Evolutionary conservation across 768 basidiomycete genomes (phyloP), one percentile per base, ranked within the genome.

Genomic region (Russula earlei): DNA sequence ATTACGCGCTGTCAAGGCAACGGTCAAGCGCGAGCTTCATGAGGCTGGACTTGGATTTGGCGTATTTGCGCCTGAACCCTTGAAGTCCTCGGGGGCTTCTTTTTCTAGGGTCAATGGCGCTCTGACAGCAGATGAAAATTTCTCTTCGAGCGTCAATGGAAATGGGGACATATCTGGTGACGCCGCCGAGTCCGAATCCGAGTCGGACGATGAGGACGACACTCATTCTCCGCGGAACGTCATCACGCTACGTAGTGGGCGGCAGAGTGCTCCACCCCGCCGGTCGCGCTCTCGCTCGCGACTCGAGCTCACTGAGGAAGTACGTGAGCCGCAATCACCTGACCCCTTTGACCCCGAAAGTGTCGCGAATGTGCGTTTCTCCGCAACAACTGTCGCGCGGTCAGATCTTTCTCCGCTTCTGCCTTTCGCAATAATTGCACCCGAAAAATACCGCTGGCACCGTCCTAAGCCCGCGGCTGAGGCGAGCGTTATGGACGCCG

Each of bases 361-460:
- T 61, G 71, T 90, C 22, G 85, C 87, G 19, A 85, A 83, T 63
- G 76, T 86, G 49, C 82, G 86, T 37, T 88, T 89, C 71, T 87
- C 85, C 10, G 87, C 87, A 8, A 76, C 80, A 52, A 72, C 78
- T 49, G 75, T 90, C 22, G 75, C 84, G 15, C 83, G 80, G 65
- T 72, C 72, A 10, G 80, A 83, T 64, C 70, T 90, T 47, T 72
- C 69, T 25, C 69, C 72, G 12, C 68, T 84, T 20, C 75, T 91
- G 60, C 89, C 89, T 5, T 91, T 91, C 65, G 87, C 87, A 8
- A 70, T 92, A 45, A 85, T 91, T 65, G 76, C 84, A 20, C 90
- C 89, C 2, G 85, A 91, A 70, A 66, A 72, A 34, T 72, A 68
- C 44, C 71, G 72, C 52, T 68, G 69, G 47, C 74, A 77, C 27